These are phyloP conservation scores for Colletotrichum sp. DNA, from an alignment of 2,329 filamentous ascomycete species.

Conservation along the genomic window DNA sequence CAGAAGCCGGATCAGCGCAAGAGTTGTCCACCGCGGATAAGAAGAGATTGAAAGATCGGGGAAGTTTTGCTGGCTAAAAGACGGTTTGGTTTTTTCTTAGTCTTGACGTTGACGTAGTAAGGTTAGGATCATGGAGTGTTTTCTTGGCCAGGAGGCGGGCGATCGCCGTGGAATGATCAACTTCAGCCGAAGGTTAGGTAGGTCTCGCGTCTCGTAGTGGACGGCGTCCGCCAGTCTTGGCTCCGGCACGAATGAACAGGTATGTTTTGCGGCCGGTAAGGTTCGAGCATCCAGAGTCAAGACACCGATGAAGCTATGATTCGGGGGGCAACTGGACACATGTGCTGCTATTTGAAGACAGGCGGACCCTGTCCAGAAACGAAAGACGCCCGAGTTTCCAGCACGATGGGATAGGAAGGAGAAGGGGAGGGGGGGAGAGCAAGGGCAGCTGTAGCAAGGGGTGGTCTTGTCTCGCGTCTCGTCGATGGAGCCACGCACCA, in stretches of 20 bases:
- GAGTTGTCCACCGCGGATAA: not conserved
- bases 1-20: not conserved
- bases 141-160: not conserved
- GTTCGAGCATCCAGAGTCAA: not conserved
- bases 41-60: not conserved
- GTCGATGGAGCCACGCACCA: not conserved
- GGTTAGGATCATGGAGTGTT: not conserved
- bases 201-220: not conserved
- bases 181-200: not conserved
- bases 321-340: not conserved
- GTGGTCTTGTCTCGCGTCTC: not conserved
- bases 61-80: not conserved
- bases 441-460: not conserved
- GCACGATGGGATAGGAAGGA: not conserved
- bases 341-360: not conserved
- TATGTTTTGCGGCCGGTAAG: not conserved
- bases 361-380: not conserved
- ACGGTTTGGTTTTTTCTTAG: not conserved
- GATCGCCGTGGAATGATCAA: not conserved
- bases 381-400: not conserved
- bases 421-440: not conserved
- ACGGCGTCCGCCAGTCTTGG: not conserved
- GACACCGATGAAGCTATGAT: not conserved
- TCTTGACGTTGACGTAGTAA: not conserved
- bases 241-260: not conserved